phyloP scores from a whole-genome alignment of 2,329 filamentous ascomycete species.

The Penicillium sp. region DNA sequence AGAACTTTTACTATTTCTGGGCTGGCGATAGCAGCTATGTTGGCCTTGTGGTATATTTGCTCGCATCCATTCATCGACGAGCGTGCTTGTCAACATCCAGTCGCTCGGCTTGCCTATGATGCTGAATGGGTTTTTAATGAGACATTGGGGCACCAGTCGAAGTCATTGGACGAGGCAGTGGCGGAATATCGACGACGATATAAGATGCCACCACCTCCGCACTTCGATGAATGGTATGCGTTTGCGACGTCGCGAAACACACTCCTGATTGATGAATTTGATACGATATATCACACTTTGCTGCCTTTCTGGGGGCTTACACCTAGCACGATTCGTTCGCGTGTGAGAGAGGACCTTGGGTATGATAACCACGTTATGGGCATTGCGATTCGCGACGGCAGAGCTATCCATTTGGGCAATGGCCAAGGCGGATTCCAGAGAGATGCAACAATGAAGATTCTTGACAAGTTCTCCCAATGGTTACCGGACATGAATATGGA shows the following conservation, averaged over 20 bases:
- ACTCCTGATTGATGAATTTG: conserved; percentile 14
- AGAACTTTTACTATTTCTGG: background rate
- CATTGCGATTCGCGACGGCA: conserved; percentile 6
- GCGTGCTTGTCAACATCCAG: background rate
- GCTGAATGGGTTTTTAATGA: background rate
- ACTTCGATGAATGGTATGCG: conserved; percentile 13
- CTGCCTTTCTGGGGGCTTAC: conserved; percentile 13
- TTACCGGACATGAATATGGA: conserved; percentile 86
- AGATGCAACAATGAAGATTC: conserved; percentile 67
- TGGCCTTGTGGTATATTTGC: background rate
- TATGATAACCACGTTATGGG: conserved; percentile 8
- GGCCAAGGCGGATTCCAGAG: conserved; percentile 49
- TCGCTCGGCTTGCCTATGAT: background rate
- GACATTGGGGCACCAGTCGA: conserved; percentile 7
- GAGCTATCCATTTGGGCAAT: background rate
- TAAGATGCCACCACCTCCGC: conserved; percentile 10
- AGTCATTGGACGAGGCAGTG: conserved; percentile 9
- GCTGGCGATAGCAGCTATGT: background rate
- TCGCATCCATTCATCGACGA: background rate
- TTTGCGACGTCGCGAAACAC: conserved; percentile 7
- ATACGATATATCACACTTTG: conserved; percentile 11
- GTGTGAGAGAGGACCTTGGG: conserved; percentile 7
- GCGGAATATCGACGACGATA: conserved; percentile 14
- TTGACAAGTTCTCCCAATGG: conserved; percentile 66
- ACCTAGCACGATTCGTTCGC: conserved; percentile 6